Percentiles rank a stretch among this genome's conserved stretches.
These are phyloP conservation scores for Lepiota brunneoincarnata DNA, from an alignment of 768 basidiomycete genomes.

Conservation along the genomic window DNA sequence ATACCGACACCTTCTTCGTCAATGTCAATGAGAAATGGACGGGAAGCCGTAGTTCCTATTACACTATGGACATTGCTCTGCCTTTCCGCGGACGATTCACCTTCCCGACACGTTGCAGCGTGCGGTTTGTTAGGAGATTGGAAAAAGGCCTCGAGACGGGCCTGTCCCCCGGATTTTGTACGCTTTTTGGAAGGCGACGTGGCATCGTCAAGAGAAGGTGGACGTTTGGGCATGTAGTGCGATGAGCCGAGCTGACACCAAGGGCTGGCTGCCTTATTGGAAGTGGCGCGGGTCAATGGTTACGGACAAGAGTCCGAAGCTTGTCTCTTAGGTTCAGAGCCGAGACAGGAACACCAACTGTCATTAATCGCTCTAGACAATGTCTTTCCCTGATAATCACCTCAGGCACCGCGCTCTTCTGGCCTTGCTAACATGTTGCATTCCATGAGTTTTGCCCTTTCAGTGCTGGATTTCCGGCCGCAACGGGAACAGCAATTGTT, in stretches of 20 bases:
- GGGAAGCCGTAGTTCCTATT: background rate
- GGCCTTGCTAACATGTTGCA: too few species aligned
- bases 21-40: conserved; percentile 5
- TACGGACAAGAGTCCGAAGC: background rate
- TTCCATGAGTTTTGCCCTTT: too few species aligned
- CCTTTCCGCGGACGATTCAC: background rate
- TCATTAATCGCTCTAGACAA: too few species aligned
- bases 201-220: background rate
- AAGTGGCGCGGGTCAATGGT: background rate
- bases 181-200: conserved; percentile 6
- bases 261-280: background rate
- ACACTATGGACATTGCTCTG: background rate
- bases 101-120: background rate
- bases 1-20: background rate
- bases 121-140: background rate
- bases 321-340: too few species aligned
- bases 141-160: conserved; percentile 10
- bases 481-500: too few species aligned
- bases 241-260: background rate
- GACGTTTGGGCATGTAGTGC: conserved; percentile 1
- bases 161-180: conserved; percentile 1
- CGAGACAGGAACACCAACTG: too few species aligned
- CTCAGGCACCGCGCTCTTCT: too few species aligned
- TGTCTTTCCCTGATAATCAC: too few species aligned
- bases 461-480: too few species aligned